A percentile compares a stretch with the other conserved stretches of the same genome.
Conservation (phyloP, 768 basidiomycete species). For the Gloeostereum incarnatum region DNA sequence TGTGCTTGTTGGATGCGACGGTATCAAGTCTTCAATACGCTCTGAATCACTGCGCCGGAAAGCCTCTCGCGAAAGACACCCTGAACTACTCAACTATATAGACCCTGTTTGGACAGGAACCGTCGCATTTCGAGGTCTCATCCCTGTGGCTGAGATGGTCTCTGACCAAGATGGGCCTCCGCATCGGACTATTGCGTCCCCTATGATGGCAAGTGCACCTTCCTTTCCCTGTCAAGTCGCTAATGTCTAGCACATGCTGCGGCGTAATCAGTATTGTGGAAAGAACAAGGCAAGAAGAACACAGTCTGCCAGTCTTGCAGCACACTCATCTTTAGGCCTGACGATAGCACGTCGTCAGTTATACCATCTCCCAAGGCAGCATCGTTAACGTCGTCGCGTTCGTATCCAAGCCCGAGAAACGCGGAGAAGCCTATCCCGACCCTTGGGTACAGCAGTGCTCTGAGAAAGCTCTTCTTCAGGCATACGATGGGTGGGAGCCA, state of each 20-base stretch:
- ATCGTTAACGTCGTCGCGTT: constrained; percentile 37
- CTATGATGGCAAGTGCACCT: constrained; percentile 31
- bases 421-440: constrained; percentile 15
- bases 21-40: constrained; percentile 27
- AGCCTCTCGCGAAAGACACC: constrained; percentile 14
- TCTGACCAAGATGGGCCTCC: constrained; percentile 11
- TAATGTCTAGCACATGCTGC: constrained; percentile 2
- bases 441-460: constrained; percentile 23
- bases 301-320: not conserved
- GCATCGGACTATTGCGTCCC: constrained; percentile 23
- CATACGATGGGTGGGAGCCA: constrained; percentile 22
- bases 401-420: constrained; percentile 24
- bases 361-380: constrained; percentile 32
- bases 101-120: constrained; percentile 36
- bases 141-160: constrained; percentile 26
- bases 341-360: constrained; percentile 42
- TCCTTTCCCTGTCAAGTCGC: not conserved
- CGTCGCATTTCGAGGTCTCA: constrained; percentile 35
- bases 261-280: constrained; percentile 30
- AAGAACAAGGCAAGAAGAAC: constrained; percentile 34
- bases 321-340: not conserved
- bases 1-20: constrained; percentile 37
- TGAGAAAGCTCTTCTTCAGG: constrained; percentile 21
- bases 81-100: constrained; percentile 19
- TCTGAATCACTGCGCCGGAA: constrained; percentile 18